phyloP scores from a whole-genome alignment of 768 basidiomycete species.

The Naematelia encephala region DNA sequence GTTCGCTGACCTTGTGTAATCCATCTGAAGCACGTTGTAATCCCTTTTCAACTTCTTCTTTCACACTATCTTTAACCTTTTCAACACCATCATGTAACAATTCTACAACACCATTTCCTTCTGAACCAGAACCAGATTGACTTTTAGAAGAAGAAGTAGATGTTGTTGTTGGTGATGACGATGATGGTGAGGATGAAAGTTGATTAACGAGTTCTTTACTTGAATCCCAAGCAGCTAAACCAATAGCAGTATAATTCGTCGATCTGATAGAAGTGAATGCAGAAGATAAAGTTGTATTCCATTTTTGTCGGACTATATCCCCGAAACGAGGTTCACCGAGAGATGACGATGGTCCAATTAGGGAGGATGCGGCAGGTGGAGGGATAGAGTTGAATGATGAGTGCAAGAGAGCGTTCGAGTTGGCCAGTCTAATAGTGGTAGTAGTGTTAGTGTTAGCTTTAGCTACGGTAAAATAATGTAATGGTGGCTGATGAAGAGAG shows the following conservation, averaged over 20 bases:
- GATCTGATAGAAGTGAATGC: constrained; percentile 13
- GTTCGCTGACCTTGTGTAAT: constrained; percentile 3
- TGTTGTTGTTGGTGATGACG: too few relatives aligned
- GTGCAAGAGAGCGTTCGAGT: constrained; percentile 26
- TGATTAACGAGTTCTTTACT: not conserved
- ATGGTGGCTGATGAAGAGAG: too few relatives aligned
- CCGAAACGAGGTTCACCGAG: constrained; percentile 23
- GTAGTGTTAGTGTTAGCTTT: too few relatives aligned
- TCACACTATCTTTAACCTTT: constrained; percentile 2
- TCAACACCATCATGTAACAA: constrained; percentile 2
- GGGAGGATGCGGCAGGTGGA: constrained; percentile 26
- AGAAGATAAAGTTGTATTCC: constrained; percentile 30
- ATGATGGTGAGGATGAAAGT: not conserved
- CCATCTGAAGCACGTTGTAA: constrained; percentile 6
- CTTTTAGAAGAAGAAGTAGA: too few relatives aligned
- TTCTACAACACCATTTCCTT: not conserved
- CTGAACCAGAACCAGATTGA: too few relatives aligned
- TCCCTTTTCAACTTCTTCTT: constrained; percentile 8
- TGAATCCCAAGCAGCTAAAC: constrained; percentile 3
- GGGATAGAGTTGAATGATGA: constrained; percentile 29
- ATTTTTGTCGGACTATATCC: constrained; percentile 23
- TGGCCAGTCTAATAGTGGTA: constrained; percentile 23
- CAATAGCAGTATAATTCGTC: constrained; percentile 29
- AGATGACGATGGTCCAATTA: constrained; percentile 31
- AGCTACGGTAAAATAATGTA: not conserved